Conservation (phyloP, 306 rosid genomes). For the Pachyrhizus erosus region DNA sequence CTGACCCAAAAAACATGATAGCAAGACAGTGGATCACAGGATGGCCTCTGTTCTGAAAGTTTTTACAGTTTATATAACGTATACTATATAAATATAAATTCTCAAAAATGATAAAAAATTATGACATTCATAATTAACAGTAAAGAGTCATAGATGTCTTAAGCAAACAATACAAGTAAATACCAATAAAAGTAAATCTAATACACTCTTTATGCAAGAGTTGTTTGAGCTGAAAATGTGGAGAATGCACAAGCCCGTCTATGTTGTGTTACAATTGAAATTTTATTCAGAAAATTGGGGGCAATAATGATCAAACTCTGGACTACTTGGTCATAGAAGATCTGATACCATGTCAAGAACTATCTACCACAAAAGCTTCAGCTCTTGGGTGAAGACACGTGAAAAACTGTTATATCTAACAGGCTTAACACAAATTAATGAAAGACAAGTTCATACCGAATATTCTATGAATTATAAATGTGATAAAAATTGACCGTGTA, state of each 20-base stretch:
- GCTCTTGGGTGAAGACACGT: neutral
- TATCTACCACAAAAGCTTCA: slow-evolving; percentile 12
- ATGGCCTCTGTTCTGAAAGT: neutral
- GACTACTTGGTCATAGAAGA: neutral
- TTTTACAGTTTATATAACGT: neutral
- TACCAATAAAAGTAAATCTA: neutral
- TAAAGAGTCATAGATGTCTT: neutral
- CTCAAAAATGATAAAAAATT: neutral
- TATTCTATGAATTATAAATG: slow-evolving; percentile 3
- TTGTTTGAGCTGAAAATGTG: neutral
- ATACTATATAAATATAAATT: neutral
- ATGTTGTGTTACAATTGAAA: neutral
- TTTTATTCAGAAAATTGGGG: neutral
- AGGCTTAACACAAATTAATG: slow-evolving; percentile 10
- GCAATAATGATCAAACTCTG: neutral
- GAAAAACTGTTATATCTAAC: neutral
- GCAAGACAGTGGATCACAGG: neutral
- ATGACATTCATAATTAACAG: neutral
- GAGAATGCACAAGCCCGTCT: neutral
- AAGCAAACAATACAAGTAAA: neutral
- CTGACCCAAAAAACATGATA: neutral
- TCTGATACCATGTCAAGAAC: neutral
- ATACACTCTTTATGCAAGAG: neutral
- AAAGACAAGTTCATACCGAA: slow-evolving; percentile 21
- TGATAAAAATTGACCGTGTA: neutral